Percentiles rank a stretch among this genome's conserved stretches.
Evolutionary conservation across 176 grass and related monocot species (phyloP).

Genomic region (Carex kokanica): DNA sequence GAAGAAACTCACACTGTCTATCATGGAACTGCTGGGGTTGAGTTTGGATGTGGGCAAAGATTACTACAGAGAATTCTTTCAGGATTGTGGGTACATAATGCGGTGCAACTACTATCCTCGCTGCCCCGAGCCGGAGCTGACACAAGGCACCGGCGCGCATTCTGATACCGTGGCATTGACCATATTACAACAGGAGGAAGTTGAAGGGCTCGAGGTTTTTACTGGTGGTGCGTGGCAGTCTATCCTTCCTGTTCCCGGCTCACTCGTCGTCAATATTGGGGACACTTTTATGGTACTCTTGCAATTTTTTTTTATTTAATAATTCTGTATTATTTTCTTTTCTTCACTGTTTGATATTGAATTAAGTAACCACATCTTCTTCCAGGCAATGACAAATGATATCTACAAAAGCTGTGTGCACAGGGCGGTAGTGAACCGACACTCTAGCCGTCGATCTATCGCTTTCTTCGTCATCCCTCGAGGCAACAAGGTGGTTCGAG

Average conservation of each 20-base stretch:
- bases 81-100: slow-evolving; percentile 61
- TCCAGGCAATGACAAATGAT: slow-evolving; percentile 25
- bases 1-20: slow-evolving; percentile 39
- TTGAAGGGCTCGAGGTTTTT: slow-evolving; percentile 73
- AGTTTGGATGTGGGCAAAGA: slow-evolving; percentile 53
- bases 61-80: slow-evolving; percentile 60
- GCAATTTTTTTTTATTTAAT: not conserved
- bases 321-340: not conserved
- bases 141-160: slow-evolving; percentile 76
- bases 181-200: slow-evolving; percentile 57
- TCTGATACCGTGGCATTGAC: slow-evolving; percentile 70
- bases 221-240: slow-evolving; percentile 40
- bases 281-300: slow-evolving; percentile 75
- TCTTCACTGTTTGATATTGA: not conserved
- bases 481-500: slow-evolving; percentile 19
- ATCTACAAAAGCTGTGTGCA: slow-evolving; percentile 33
- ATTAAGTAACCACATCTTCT: not conserved
- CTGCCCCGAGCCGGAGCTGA: slow-evolving; percentile 76
- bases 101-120: slow-evolving; percentile 80
- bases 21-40: slow-evolving; percentile 71
- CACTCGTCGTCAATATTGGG: slow-evolving; percentile 71
- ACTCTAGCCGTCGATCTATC: slow-evolving; percentile 15
- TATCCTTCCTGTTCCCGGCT: slow-evolving; percentile 44
- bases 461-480: slow-evolving; percentile 29
- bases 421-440: slow-evolving; percentile 24